Percentiles rank a stretch among this genome's conserved stretches.
phyloP scores from a whole-genome alignment of 352 stramenopile genomes.

The Pythium chondricola region DNA sequence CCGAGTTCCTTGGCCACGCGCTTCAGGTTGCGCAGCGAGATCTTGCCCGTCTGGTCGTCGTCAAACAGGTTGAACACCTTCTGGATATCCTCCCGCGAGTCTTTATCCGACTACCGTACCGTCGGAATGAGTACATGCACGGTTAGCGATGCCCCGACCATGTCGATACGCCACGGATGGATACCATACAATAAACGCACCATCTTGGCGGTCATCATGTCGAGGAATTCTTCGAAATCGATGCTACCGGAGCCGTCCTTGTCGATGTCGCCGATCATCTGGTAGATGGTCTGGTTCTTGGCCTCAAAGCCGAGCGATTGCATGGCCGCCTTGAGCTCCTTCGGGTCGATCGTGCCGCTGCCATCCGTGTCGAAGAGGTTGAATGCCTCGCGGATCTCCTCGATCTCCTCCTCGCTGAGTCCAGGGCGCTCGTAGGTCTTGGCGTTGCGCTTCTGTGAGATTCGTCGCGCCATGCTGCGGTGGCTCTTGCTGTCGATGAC shows the following conservation, averaged over 20 bases:
- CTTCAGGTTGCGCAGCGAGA: constrained; percentile 96
- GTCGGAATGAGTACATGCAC: too few species aligned
- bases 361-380: constrained; percentile 97
- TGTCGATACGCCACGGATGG: too few species aligned
- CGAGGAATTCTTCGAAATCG: constrained; percentile 96
- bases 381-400: constrained; percentile 96
- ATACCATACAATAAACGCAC: too few species aligned
- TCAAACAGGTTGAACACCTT: constrained; percentile 97
- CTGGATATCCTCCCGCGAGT: constrained; percentile 95
- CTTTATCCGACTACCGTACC: constrained; percentile 92
- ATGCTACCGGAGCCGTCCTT: constrained; percentile 94
- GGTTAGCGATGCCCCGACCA: too few species aligned
- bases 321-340: constrained; percentile 97
- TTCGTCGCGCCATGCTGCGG: constrained; percentile 45
- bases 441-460: constrained; percentile 78
- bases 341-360: constrained; percentile 95
- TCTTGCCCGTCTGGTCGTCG: constrained; percentile 96
- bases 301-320: constrained; percentile 94
- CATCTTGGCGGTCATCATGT: constrained; percentile 97
- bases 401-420: constrained; percentile 92
- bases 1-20: constrained; percentile 97
- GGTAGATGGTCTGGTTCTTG: constrained; percentile 97
- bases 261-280: constrained; percentile 97
- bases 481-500: background rate
- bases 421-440: constrained; percentile 89